Base-by-base conservation (phyloP, 2,329 filamentous ascomycete species). In the Thyridium curvatum region DNA sequence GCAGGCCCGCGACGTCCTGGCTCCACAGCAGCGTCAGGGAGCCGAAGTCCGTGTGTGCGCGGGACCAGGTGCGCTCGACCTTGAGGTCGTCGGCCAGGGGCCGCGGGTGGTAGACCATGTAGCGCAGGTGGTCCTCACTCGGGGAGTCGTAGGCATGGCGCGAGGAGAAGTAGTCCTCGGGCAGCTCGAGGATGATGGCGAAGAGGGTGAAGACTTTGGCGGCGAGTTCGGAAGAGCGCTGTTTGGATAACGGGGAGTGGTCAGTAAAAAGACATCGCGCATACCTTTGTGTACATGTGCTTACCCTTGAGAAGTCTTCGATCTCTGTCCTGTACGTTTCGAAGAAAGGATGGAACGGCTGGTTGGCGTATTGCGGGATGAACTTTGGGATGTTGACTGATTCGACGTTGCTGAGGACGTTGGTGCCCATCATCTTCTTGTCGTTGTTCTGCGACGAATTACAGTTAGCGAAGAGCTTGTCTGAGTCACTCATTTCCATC, bases 101-200 rank as follows among this genome's bases (percentile, higher is more conserved):
- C 0, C 60, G 61, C 0, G 65, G 59, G 40, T 69, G 64, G 47
- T 79, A 79, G 41, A 74, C 69, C 74, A 79, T 78, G 53, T 78
- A 79, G 7, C 77, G 68, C 28, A 79, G 61, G 47, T 79, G 72
- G 38, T 72, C 71, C 46, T 79, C 74, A 34, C 69, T 68, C 28
- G 68, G 61, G 35, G 68, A 60, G 3, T 74, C 64, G 46, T 78
- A 82, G 8, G 61, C 61, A 49, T 82, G 77, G 29, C 66, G 60
- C 10, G 66, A 62, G 17, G 71, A 62, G 35, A 82, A 67, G 42
- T 68, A 68, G 14, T 81, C 71, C 36, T 74, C 69, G 0, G 74
- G 72, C 0, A 82, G 60, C 49, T 80, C 69, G 1, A 82, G 63
- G 2, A 79, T 59, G 18, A 79, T 71, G 6, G 61, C 58, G 34